phyloP scores from a whole-genome alignment of 2,329 filamentous ascomycete species.

The Phyllosticta citriasiana region DNA sequence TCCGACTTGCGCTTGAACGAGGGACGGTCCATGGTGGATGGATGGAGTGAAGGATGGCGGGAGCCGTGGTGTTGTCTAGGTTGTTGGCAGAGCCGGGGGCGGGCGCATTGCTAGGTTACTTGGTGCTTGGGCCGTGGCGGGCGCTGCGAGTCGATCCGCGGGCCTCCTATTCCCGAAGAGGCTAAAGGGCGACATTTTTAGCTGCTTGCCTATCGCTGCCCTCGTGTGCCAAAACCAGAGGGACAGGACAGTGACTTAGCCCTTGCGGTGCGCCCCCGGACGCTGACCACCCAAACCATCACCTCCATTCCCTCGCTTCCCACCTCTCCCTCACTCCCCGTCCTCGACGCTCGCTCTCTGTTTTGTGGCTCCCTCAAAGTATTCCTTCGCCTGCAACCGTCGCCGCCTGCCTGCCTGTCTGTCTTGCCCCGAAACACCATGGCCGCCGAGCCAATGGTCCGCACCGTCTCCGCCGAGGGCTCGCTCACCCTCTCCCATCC shows the following conservation, averaged over 20 bases:
- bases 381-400: background rate
- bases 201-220: background rate
- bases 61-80: constrained; percentile 4
- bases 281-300: background rate
- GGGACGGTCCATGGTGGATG: constrained; percentile 24
- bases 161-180: background rate
- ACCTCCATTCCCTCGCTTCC: constrained; percentile 3
- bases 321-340: background rate
- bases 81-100: too few species aligned
- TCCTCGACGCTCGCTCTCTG: background rate
- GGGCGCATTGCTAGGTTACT: background rate
- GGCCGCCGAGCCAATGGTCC: constrained; percentile 10
- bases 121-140: constrained; percentile 1
- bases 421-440: constrained; percentile 7
- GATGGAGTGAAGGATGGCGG: constrained; percentile 10
- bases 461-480: constrained; percentile 12
- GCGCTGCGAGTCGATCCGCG: background rate
- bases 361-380: constrained; percentile 6
- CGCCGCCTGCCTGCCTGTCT: background rate
- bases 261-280: background rate
- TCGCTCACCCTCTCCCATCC: constrained; percentile 41
- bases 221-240: background rate
- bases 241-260: background rate
- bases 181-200: background rate
- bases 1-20: constrained; percentile 37